Base-by-base conservation (phyloP, 371 early-diverging fungal genomes). In the Dichotomocladium elegans region DNA sequence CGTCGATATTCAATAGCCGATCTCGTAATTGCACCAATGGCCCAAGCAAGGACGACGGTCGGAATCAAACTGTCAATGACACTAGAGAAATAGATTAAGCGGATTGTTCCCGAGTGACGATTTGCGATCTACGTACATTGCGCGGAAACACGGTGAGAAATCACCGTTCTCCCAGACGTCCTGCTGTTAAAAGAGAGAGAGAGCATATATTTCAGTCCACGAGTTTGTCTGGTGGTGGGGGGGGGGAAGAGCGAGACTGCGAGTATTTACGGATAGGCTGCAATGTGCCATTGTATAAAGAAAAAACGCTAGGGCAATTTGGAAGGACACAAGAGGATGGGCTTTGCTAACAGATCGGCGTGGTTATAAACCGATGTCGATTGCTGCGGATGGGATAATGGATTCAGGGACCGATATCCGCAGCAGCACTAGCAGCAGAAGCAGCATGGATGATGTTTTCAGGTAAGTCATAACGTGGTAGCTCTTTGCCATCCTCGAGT, bases 61-160 rank as follows among this genome's bases (percentile, higher is more conserved):
- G 55, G 51, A 26, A 61, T 50, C 7, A 53, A 21, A 4, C 54
- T 61, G 25, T 33, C 42, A 35, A n/a, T 19, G 26, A 11, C 3
- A 28, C 30, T 37, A 46, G 3, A 17, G 6, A 11, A 35, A 7
- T 6, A 37, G 21, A 37, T n/a, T 17, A n/a, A 37, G 5, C 5
- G 33, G n/a, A 29, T 34, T 42, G 34, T n/a, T 7, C 41, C n/a
- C 28, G 26, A 3, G 4, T 21, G 1, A 14, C 10, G 9, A 43
- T 26, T 12, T n/a, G 14, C 4, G 27, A 42, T 21, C 21, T 24
- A 47, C 53, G 35, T 59, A 64, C 64, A 52, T 47, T 43, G 55
- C 57, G 37, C 64, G 54, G 47, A 64, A 64, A 28, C 60, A 59
- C 14, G 64, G 64, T 41, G 53, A 30, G 29, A 64, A 60, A 41